Evolutionary conservation across 768 basidiomycete species (phyloP).

Genomic region (Tubosaeta brunneosetosa): DNA sequence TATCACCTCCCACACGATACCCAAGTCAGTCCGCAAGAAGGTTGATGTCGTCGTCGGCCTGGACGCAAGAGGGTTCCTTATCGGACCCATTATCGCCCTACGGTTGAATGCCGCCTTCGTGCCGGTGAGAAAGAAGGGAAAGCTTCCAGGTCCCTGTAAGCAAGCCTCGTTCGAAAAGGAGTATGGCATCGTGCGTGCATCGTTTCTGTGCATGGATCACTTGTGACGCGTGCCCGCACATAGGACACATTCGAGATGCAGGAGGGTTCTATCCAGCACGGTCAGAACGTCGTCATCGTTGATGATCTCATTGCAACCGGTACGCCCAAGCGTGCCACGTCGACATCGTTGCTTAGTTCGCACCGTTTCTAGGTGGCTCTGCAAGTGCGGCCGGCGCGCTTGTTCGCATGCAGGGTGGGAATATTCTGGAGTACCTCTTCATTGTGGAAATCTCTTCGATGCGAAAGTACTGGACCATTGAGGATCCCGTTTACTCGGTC

Average conservation of each 20-base stretch:
- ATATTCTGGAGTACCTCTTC: slow-evolving; percentile 90
- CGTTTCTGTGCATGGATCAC: neutral
- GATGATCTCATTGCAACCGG: slow-evolving; percentile 98
- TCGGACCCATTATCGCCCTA: slow-evolving; percentile 89
- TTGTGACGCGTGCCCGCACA: neutral
- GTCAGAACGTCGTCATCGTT: slow-evolving; percentile 80
- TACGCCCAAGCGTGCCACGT: slow-evolving; percentile 28
- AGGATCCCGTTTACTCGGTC: slow-evolving; percentile 83
- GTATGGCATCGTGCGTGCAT: slow-evolving; percentile 68
- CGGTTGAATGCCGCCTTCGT: slow-evolving; percentile 92
- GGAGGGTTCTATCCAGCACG: slow-evolving; percentile 72
- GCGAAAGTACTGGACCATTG: slow-evolving; percentile 65
- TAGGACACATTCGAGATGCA: slow-evolving; percentile 98
- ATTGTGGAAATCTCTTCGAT: slow-evolving; percentile 80
- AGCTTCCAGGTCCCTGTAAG: slow-evolving; percentile 85
- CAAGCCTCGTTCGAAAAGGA: slow-evolving; percentile 84
- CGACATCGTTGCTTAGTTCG: slow-evolving; percentile 4
- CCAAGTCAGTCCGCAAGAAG: slow-evolving; percentile 53
- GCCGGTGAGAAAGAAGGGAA: slow-evolving; percentile 90
- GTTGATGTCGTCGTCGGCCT: slow-evolving; percentile 93
- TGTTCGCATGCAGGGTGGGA: slow-evolving; percentile 75
- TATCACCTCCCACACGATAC: slow-evolving; percentile 73
- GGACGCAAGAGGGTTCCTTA: slow-evolving; percentile 92
- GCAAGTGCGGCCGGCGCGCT: slow-evolving; percentile 91
- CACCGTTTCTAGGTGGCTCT: slow-evolving; percentile 65